Conservation (phyloP, 2,329 filamentous ascomycete genomes). For the Myriosclerotinia curreyana region DNA sequence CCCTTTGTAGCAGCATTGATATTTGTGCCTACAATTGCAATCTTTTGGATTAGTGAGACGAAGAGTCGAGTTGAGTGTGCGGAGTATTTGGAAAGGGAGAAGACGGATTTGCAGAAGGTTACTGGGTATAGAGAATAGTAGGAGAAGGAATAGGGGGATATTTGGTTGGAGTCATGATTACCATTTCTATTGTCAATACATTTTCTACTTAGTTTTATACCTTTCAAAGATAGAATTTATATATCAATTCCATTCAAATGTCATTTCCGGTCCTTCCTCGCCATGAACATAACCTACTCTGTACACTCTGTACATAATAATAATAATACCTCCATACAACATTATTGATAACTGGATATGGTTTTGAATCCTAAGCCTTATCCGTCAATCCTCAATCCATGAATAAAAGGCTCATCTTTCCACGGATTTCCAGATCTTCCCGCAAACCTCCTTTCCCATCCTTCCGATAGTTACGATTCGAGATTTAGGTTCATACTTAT, state of each 20-base stretch:
- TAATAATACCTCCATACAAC: not conserved
- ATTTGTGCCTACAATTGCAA: constrained; percentile 35
- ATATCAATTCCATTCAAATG: not conserved
- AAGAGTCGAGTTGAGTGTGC: constrained; percentile 37
- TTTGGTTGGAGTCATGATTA: not conserved
- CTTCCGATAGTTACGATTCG: not conserved
- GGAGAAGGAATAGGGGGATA: not conserved
- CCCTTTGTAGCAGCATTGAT: constrained; percentile 36
- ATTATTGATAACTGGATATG: too few species aligned
- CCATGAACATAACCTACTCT: not conserved
- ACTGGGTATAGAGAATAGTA: not conserved
- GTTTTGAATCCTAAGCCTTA: not conserved
- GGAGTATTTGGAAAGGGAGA: constrained; percentile 35
- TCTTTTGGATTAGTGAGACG: constrained; percentile 37
- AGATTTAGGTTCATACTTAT: not conserved
- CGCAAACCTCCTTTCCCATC: not conserved
- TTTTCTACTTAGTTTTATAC: not conserved
- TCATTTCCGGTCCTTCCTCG: not conserved
- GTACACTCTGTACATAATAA: too few species aligned
- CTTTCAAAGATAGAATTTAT: not conserved
- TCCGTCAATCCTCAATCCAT: not conserved
- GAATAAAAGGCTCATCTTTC: not conserved
- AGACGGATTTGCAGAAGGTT: constrained; percentile 31
- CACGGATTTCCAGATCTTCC: not conserved
- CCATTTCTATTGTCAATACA: not conserved